Evolutionary conservation across 257 asterid genomes (phyloP).

Genomic region (Salvia rosmarinus): DNA sequence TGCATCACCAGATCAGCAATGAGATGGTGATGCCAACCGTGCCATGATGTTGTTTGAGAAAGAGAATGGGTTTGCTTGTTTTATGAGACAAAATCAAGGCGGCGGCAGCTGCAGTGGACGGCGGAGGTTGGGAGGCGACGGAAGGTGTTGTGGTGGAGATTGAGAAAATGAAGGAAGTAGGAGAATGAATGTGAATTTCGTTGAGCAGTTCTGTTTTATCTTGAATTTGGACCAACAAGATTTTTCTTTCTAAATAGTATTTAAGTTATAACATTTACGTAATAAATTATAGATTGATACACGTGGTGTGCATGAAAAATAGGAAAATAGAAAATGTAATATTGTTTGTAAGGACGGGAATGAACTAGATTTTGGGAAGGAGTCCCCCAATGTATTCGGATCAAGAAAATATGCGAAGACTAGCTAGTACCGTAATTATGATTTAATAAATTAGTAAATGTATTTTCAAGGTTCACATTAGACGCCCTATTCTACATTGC

Average conservation of each 20-base stretch:
- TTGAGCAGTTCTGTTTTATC: not conserved
- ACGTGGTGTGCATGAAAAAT: not conserved
- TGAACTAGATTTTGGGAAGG: conserved; percentile 21
- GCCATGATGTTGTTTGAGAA: too few species aligned
- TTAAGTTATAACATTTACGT: not conserved
- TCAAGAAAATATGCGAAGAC: not conserved
- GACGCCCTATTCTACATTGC: too few species aligned
- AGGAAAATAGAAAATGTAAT: not conserved
- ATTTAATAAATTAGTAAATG: too few species aligned
- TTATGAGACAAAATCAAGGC: not conserved
- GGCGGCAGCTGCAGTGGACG: not conserved
- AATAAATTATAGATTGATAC: not conserved
- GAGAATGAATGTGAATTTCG: not conserved
- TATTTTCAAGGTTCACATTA: too few species aligned
- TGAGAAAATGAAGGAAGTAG: conserved; percentile 1
- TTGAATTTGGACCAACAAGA: conserved; percentile 14
- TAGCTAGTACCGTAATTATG: not conserved
- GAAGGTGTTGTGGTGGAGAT: not conserved
- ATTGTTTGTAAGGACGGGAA: not conserved
- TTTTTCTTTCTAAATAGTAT: not conserved
- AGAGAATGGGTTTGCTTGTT: not conserved
- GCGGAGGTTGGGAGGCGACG: conserved; percentile 10
- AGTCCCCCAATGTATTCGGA: conserved; percentile 36
- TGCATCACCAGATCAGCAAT: conserved; percentile 47
- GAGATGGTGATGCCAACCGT: conserved; percentile 25